These are phyloP conservation scores for Dillenia turbinata DNA, from an alignment of 164 flowering plant species.

Conservation along the genomic window DNA sequence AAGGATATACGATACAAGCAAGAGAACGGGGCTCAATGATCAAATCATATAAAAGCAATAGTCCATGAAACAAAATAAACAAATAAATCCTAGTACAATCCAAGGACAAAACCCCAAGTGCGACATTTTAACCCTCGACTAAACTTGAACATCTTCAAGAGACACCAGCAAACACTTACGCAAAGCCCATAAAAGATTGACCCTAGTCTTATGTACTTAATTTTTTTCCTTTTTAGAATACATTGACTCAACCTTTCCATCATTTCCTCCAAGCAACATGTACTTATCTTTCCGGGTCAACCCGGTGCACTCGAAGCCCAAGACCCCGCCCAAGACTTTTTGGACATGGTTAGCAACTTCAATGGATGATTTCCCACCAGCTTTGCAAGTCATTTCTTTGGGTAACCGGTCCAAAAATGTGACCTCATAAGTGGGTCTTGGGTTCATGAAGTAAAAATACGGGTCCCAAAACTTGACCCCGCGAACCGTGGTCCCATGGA, in stretches of 20 bases:
- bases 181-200: too few species aligned
- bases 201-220: too few species aligned
- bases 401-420: slow-evolving; percentile 73
- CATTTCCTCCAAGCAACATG: slow-evolving; percentile 75
- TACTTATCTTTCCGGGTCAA: slow-evolving; percentile 90
- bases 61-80: too few species aligned
- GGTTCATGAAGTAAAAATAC: slow-evolving; percentile 83
- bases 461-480: slow-evolving; percentile 92
- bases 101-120: too few species aligned
- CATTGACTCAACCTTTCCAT: slow-evolving; percentile 81
- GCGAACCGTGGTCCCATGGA: slow-evolving; percentile 71
- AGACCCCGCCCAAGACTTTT: slow-evolving; percentile 56
- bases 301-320: slow-evolving; percentile 80
- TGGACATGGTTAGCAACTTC: slow-evolving; percentile 92
- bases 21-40: too few species aligned
- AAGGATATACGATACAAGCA: too few species aligned
- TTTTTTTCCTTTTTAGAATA: slow-evolving; percentile 5
- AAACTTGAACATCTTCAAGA: too few species aligned
- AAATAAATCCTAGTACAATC: too few species aligned
- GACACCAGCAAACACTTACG: too few species aligned
- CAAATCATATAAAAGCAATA: too few species aligned
- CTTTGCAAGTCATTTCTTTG: slow-evolving; percentile 60
- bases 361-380: slow-evolving; percentile 68
- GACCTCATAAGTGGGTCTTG: slow-evolving; percentile 69
- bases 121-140: too few species aligned